Evolutionary conservation across 148 eudicot genomes (phyloP), one percentile per base, ranked within the genome.

Genomic region (Rhododendron molle): DNA sequence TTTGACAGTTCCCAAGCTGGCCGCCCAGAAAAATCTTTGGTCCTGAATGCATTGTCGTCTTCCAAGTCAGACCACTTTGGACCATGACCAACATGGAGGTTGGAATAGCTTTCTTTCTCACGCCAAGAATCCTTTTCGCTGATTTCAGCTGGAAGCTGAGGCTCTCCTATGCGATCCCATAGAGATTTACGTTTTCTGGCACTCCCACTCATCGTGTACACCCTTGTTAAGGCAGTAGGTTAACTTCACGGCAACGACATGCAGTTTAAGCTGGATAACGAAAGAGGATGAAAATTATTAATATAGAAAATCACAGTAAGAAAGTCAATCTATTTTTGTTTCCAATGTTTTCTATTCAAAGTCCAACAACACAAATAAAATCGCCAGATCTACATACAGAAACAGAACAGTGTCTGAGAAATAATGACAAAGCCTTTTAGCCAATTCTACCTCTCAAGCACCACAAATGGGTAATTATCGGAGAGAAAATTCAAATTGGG

Each of bases 101-200:
- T 86, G 79, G 86, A 65, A 52, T 88, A 84, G 71, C 74, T 84
- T 74, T 81, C 85, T 46, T 67, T 74, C 60, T 38, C 84, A 65
- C 30, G 89, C 81, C 78, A 74, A 80, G 82, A 50, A 80, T 34
- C 65, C 40, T 76, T 77, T 32, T 81, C 82, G 76, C 16, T 73
- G 67, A 30, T 73, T 46, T 76, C 78, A 84, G 54, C 84, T 46
- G 79, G 77, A 87, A 78, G 44, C 80, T 26, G 88, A 83, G 34
- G 52, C 38, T 83, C 88, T 78, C 84, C 88, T 78, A 67, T 83
- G 58, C 76, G 52, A 83, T 87, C 88, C 88, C 86, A 78, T 34
- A 69, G 36, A 79, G 88, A 87, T 83, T 81, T 87, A 21, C 83
- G 86, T 50, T 79, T 87, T 40, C 83, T 78, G 62, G 49, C 40